A percentile compares a stretch with the other conserved stretches of the same genome.
Evolutionary conservation across 140 eudicot species (phyloP).

Genomic region (Oenanthe javanica): DNA sequence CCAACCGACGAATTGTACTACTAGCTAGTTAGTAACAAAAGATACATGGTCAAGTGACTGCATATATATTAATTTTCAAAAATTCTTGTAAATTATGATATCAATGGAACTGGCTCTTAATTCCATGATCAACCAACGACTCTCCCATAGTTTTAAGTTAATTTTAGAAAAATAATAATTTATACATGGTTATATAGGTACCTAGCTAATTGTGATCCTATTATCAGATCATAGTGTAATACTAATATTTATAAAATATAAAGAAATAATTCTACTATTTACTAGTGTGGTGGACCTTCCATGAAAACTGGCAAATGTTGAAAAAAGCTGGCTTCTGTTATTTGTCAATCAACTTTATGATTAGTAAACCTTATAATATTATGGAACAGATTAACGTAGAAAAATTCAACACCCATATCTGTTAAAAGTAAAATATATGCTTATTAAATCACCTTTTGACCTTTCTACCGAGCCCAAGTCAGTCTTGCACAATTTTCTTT

Average conservation of each 20-base stretch:
- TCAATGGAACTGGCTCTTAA: too few species aligned
- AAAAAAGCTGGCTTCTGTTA: conserved; percentile 7
- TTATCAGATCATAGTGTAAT: too few species aligned
- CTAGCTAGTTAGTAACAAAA: neutral
- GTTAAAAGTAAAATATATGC: neutral
- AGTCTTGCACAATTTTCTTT: neutral
- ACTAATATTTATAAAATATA: too few species aligned
- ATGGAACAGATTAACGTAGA: neutral
- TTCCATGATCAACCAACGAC: too few species aligned
- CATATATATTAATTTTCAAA: too few species aligned
- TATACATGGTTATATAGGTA: too few species aligned
- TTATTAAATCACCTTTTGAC: conserved; percentile 1
- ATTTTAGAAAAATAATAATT: too few species aligned
- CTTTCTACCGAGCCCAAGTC: conserved; percentile 3
- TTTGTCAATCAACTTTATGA: conserved; percentile 8
- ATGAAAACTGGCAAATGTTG: conserved; percentile 4
- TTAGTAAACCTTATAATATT: neutral
- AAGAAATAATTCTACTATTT: too few species aligned
- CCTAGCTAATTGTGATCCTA: too few species aligned
- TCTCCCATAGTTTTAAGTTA: too few species aligned
- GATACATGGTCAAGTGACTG: neutral
- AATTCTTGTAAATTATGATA: too few species aligned
- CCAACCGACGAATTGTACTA: too few species aligned
- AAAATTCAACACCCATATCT: conserved; percentile 11
- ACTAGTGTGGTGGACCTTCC: neutral